Evolutionary conservation across 108 stramenopile genomes (phyloP).

Genomic region (Cyclotella distinguenda): DNA sequence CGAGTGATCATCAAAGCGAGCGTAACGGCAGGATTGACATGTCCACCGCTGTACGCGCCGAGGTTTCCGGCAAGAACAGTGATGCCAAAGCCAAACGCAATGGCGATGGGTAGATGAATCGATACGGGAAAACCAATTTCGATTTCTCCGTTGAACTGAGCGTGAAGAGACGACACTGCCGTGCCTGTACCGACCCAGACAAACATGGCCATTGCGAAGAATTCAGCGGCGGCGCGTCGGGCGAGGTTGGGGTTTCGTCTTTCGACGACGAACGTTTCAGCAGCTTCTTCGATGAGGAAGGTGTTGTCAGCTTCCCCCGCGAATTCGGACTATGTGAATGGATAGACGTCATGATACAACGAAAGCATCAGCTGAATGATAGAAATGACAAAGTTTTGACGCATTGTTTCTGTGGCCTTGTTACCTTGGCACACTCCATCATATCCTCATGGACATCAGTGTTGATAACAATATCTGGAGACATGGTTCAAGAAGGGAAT

Average conservation of each 20-base stretch:
- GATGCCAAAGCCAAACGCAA: slow-evolving; percentile 46
- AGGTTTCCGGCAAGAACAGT: slow-evolving; percentile 36
- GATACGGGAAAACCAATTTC: background rate
- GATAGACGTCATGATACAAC: no score
- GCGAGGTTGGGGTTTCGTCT: background rate
- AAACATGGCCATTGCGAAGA: slow-evolving; percentile 16
- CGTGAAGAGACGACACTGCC: background rate
- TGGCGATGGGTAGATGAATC: slow-evolving; percentile 21
- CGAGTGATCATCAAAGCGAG: slow-evolving; percentile 34
- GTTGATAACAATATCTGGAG: no score
- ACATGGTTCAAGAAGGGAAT: no score
- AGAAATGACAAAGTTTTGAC: no score
- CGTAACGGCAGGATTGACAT: slow-evolving; percentile 56
- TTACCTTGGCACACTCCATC: no score
- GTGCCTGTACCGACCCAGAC: slow-evolving; percentile 15
- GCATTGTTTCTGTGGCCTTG: no score
- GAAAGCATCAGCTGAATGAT: no score
- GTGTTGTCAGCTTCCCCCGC: background rate
- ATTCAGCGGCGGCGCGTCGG: slow-evolving; percentile 6
- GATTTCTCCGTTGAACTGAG: slow-evolving; percentile 5
- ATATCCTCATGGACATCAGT: no score
- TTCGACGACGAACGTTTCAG: background rate
- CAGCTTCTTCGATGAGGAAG: background rate
- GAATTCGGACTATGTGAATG: no score
- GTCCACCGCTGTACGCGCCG: slow-evolving; percentile 46